Evolutionary conservation across 306 rosid genomes (phyloP).

Genomic region (Vigna reflexopilosa): DNA sequence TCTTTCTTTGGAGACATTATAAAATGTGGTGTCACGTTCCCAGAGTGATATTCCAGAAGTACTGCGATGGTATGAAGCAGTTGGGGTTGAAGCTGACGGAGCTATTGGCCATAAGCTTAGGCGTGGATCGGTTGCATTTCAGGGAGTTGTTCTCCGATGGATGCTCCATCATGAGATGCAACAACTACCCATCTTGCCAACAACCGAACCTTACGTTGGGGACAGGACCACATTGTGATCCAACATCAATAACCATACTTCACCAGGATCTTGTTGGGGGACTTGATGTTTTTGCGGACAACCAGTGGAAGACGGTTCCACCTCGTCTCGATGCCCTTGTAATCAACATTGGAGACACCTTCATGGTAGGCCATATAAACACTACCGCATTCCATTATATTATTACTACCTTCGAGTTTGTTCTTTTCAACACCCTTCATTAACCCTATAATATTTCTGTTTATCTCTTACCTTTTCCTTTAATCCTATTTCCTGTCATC

Average conservation of each 20-base stretch:
- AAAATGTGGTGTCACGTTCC: neutral
- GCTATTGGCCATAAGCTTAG: slow-evolving; percentile 74
- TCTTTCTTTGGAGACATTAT: too few relatives aligned
- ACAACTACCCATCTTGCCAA: slow-evolving; percentile 71
- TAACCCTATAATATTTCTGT: too few relatives aligned
- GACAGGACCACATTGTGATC: slow-evolving; percentile 89
- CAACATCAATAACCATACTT: slow-evolving; percentile 76
- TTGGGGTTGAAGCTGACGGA: slow-evolving; percentile 61
- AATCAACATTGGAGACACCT: slow-evolving; percentile 78
- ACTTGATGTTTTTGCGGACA: slow-evolving; percentile 65
- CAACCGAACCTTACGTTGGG: slow-evolving; percentile 63
- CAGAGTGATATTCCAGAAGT: slow-evolving; percentile 62
- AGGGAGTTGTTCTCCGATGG: slow-evolving; percentile 64
- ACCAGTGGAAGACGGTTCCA: slow-evolving; percentile 62
- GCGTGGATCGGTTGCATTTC: slow-evolving; percentile 54
- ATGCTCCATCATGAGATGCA: slow-evolving; percentile 73
- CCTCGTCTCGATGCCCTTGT: slow-evolving; percentile 66
- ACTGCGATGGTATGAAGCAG: slow-evolving; percentile 67
- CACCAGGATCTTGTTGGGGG: slow-evolving; percentile 80
- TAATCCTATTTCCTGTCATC: too few relatives aligned
- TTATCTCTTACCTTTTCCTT: too few relatives aligned
- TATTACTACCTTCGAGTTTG: neutral
- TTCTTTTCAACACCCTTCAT: neutral
- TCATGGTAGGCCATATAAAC: slow-evolving; percentile 51
- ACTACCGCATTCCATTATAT: neutral